phyloP scores from a whole-genome alignment of 805 yeast species.

The Cyberlindnera euphorbiiphila region DNA sequence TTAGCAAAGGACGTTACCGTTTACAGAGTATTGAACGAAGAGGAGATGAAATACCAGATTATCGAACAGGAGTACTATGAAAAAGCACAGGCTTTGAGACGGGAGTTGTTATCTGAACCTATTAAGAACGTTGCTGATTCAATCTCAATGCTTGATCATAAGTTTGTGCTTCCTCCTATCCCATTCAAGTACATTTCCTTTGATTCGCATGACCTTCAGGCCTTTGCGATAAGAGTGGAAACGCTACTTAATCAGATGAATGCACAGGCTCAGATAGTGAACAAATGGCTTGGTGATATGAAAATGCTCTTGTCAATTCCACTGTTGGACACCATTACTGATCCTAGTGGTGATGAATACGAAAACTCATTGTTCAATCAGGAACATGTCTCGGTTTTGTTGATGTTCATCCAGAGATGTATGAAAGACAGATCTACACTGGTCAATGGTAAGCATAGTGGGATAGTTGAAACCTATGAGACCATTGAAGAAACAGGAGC shows the following conservation, averaged over 20 bases:
- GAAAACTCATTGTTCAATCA: slow-evolving; percentile 70
- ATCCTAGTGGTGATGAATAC: slow-evolving; percentile 58
- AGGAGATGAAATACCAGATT: slow-evolving; percentile 36
- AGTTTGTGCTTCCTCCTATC: not conserved
- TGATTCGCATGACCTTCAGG: slow-evolving; percentile 12
- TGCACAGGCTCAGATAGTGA: slow-evolving; percentile 46
- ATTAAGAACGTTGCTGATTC: slow-evolving; percentile 19
- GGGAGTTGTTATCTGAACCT: slow-evolving; percentile 41
- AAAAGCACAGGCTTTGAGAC: slow-evolving; percentile 59
- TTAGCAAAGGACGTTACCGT: slow-evolving; percentile 24
- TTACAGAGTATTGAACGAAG: slow-evolving; percentile 22
- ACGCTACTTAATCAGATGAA: slow-evolving; percentile 38
- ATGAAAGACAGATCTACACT: slow-evolving; percentile 42
- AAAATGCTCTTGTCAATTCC: slow-evolving; percentile 42
- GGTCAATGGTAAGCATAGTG: slow-evolving; percentile 26
- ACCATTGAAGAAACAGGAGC: slow-evolving; percentile 6
- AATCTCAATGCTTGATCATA: slow-evolving; percentile 6
- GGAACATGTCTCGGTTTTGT: slow-evolving; percentile 57
- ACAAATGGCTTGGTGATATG: slow-evolving; percentile 47
- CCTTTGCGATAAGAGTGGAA: slow-evolving; percentile 16
- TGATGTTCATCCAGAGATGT: slow-evolving; percentile 49
- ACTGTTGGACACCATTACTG: slow-evolving; percentile 44
- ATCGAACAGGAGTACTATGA: slow-evolving; percentile 52
- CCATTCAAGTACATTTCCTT: slow-evolving; percentile 2
- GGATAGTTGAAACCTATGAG: slow-evolving; percentile 11